Conservation (phyloP, 805 yeast species). For the Lachancea thermotolerans region DNA sequence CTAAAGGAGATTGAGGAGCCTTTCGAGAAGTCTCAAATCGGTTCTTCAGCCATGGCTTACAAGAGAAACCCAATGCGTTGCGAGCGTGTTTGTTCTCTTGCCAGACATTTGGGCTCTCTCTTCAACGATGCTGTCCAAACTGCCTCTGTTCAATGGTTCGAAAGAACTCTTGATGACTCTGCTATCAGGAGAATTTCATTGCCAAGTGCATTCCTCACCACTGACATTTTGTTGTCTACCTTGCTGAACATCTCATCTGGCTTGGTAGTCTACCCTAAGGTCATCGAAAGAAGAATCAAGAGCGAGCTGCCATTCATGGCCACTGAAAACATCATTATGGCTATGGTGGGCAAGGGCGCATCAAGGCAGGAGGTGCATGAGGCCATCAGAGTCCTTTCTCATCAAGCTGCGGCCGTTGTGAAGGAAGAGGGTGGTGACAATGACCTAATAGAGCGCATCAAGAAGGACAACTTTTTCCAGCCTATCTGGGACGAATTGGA, state of each 20-base stretch:
- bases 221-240: conserved; percentile 87
- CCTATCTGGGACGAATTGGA: conserved; percentile 88
- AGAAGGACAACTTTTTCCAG: conserved; percentile 67
- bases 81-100: conserved; percentile 96
- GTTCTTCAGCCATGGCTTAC: conserved; percentile 98
- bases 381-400: conserved; percentile 91
- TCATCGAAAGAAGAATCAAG: conserved; percentile 90
- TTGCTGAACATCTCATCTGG: conserved; percentile 90
- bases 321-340: conserved; percentile 98
- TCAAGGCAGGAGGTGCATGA: conserved; percentile 98
- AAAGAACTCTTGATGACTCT: conserved; percentile 95
- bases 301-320: conserved; percentile 99
- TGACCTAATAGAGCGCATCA: conserved; percentile 85
- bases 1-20: conserved; percentile 98
- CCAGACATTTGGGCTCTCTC: conserved; percentile 90
- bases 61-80: conserved; percentile 99
- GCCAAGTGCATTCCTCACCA: conserved; percentile 94
- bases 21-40: conserved; percentile 96
- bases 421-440: conserved; percentile 98
- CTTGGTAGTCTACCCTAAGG: conserved; percentile 96
- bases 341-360: conserved; percentile 97
- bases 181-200: conserved; percentile 96
- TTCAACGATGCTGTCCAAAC: conserved; percentile 93
- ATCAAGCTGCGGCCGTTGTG: conserved; percentile 95
- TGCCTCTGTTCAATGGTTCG: conserved; percentile 98